Percentiles rank a stretch among this genome's conserved stretches.
These are phyloP conservation scores for Leccinum olivaceoglutinosum DNA, from an alignment of 1,284 basidiomycete genomes.

Conservation along the genomic window DNA sequence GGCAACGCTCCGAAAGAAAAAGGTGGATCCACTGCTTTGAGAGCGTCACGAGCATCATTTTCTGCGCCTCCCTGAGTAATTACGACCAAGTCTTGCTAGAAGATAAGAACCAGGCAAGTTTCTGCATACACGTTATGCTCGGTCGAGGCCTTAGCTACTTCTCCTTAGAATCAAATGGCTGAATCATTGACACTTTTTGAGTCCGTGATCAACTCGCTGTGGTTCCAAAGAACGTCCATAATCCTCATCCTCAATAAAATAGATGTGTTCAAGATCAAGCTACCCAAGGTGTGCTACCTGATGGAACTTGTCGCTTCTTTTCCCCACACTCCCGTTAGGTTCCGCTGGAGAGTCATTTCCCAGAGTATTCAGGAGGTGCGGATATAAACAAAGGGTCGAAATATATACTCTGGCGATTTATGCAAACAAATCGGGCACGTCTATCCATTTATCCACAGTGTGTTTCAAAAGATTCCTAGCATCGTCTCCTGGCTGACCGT, in stretches of 20 bases:
- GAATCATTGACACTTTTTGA: conserved; percentile 94
- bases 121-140: conserved; percentile 22
- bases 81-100: conserved; percentile 89
- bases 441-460: conserved; percentile 92
- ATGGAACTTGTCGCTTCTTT: accelerated
- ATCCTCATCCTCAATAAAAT: conserved; percentile 97
- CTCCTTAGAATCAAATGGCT: conserved; percentile 83
- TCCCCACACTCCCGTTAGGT: conserved; percentile 36
- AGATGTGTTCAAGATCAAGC: conserved; percentile 91
- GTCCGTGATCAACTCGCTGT: conserved; percentile 92
- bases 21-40: conserved; percentile 97
- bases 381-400: conserved; percentile 98
- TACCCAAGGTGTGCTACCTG: conserved; percentile 60
- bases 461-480: conserved; percentile 29
- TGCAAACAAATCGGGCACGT: conserved; percentile 87
- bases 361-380: conserved; percentile 89
- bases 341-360: conserved; percentile 86
- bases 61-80: conserved; percentile 90
- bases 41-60: conserved; percentile 92
- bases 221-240: conserved; percentile 92
- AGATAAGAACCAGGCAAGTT: conserved; percentile 68
- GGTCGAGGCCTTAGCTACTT: not conserved
- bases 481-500: not conserved
- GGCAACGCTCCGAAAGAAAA: conserved; percentile 89
- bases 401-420: conserved; percentile 96